A percentile compares a stretch with the other conserved stretches of the same genome.
phyloP scores from a whole-genome alignment of 495 filamentous ascomycete genomes.

The Articulospora tetracladia region DNA sequence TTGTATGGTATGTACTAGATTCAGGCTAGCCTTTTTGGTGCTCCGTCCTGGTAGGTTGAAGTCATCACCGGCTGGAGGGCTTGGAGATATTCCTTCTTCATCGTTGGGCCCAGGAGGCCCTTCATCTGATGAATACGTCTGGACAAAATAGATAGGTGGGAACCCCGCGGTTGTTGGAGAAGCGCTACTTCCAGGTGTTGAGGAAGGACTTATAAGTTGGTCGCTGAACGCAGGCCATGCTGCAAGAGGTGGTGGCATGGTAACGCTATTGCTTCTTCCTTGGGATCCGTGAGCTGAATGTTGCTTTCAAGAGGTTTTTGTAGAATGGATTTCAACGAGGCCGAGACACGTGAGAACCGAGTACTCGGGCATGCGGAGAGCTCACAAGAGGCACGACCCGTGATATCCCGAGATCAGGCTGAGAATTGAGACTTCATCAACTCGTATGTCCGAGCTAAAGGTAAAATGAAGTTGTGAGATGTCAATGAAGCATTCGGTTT shows the following conservation, averaged over 20 bases:
- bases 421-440: too few species aligned
- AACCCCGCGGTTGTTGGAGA: not conserved
- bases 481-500: not conserved
- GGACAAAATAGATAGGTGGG: not conserved
- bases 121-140: not conserved
- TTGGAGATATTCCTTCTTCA: not conserved
- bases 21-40: conserved; percentile 4
- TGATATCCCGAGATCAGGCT: not conserved
- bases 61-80: conserved; percentile 1
- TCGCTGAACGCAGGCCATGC: not conserved
- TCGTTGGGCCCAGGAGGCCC: not conserved
- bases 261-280: not conserved
- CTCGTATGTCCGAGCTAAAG: not conserved
- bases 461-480: not conserved
- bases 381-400: not conserved
- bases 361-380: not conserved
- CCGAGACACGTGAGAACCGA: not conserved
- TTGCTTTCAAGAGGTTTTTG: too few species aligned
- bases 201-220: not conserved
- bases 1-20: conserved; percentile 40
- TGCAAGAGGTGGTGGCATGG: not conserved
- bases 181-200: not conserved
- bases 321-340: too few species aligned
- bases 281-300: too few species aligned
- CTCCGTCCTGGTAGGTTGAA: not conserved